These are phyloP conservation scores for Vaccinium vitisidaea DNA, from an alignment of 148 eudicot species.

Conservation along the genomic window DNA sequence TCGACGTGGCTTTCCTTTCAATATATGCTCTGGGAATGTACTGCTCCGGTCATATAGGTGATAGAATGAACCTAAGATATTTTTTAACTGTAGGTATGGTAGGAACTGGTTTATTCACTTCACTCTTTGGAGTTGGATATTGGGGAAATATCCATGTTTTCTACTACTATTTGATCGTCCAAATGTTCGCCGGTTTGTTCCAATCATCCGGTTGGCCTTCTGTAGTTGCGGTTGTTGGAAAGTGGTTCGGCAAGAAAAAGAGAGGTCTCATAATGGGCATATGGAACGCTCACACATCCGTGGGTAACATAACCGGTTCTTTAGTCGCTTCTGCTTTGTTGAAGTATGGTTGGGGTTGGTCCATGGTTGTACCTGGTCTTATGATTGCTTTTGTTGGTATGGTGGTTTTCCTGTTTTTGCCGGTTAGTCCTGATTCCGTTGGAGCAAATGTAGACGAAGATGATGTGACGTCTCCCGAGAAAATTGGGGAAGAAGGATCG, in stretches of 20 bases:
- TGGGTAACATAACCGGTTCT: constrained; percentile 83
- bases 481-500: constrained; percentile 29
- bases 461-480: constrained; percentile 33
- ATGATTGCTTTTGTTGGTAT: constrained; percentile 52
- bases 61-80: constrained; percentile 67
- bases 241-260: constrained; percentile 88
- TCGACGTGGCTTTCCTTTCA: constrained; percentile 83
- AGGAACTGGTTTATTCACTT: constrained; percentile 82
- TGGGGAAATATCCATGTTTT: constrained; percentile 76
- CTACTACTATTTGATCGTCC: constrained; percentile 62
- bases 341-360: constrained; percentile 98
- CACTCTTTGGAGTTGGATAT: constrained; percentile 75
- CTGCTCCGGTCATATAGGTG: constrained; percentile 89
- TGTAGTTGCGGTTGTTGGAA: constrained; percentile 87
- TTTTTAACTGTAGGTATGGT: constrained; percentile 85
- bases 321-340: constrained; percentile 70
- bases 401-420: constrained; percentile 57
- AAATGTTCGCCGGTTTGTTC: constrained; percentile 88
- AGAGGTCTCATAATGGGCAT: constrained; percentile 93
- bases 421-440: constrained; percentile 69
- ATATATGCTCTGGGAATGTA: constrained; percentile 76
- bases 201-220: constrained; percentile 98
- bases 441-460: constrained; percentile 39
- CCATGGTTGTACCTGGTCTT: constrained; percentile 77
- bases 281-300: constrained; percentile 88